These are phyloP conservation scores for Micractinium conductrix DNA, from an alignment of 139 green algal genomes.

Conservation along the genomic window DNA sequence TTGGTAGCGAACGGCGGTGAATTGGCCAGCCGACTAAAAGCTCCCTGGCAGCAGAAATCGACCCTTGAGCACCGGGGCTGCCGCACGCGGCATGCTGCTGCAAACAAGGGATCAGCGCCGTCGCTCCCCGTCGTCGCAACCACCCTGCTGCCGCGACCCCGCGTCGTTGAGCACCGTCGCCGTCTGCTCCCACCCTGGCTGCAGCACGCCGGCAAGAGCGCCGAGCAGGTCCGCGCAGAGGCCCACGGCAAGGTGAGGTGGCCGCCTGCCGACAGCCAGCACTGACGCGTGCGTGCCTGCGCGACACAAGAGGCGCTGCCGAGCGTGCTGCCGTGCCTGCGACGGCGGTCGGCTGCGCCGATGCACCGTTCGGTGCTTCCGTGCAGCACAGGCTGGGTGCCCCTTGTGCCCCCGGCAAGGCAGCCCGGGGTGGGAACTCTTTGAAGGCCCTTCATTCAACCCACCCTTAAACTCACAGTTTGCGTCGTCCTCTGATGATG, in stretches of 20 bases:
- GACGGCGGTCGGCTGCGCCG: not conserved
- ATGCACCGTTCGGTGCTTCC: not conserved
- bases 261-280: no score
- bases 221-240: slow-evolving; percentile 17
- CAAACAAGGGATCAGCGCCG: not conserved
- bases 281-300: not conserved
- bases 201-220: not conserved
- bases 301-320: not conserved
- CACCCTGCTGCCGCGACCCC: not conserved
- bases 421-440: not conserved
- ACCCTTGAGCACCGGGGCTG: no score
- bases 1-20: not conserved
- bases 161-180: no score
- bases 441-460: no score
- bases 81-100: not conserved
- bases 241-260: slow-evolving; percentile 34
- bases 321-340: not conserved
- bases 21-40: not conserved
- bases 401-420: not conserved
- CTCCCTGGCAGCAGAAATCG: not conserved
- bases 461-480: not conserved
- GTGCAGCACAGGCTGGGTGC: not conserved
- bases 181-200: no score
- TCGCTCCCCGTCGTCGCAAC: not conserved
- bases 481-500: not conserved